Evolutionary conservation across 768 basidiomycete species (phyloP).

Genomic region (Suillus placidus): DNA sequence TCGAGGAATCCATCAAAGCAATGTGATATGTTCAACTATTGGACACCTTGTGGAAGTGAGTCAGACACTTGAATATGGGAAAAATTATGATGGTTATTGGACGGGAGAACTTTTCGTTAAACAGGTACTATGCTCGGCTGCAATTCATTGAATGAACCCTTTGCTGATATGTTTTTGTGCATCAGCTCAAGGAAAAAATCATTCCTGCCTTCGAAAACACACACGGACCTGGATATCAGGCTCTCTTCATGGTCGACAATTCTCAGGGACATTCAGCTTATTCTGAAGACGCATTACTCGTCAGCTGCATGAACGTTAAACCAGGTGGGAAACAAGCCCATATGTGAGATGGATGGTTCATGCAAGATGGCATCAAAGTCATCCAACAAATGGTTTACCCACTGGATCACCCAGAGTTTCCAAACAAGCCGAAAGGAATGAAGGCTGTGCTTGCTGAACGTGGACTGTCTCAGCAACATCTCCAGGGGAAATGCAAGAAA

Average conservation of each 20-base stretch:
- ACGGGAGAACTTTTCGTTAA: constrained; percentile 36
- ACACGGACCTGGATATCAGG: constrained; percentile 30
- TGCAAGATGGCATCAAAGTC: constrained; percentile 25
- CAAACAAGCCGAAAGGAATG: constrained; percentile 38
- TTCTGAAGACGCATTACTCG: constrained; percentile 9
- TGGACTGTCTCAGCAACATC: constrained; percentile 20
- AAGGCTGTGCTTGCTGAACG: constrained; percentile 31
- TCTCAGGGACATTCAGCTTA: constrained; percentile 41
- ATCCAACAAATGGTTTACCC: constrained; percentile 36
- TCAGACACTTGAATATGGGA: constrained; percentile 43
- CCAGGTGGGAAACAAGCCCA: constrained; percentile 27
- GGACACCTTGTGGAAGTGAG: constrained; percentile 38
- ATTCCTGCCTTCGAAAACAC: constrained; percentile 17
- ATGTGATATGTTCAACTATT: constrained; percentile 38
- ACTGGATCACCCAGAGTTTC: constrained; percentile 32
- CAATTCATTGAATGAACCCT: neutral
- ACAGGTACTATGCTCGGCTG: constrained; percentile 26
- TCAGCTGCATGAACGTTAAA: constrained; percentile 26
- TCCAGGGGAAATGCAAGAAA: constrained; percentile 13
- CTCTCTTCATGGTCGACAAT: constrained; percentile 43
- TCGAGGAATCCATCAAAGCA: constrained; percentile 39
- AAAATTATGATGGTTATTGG: constrained; percentile 47
- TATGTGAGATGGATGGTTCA: constrained; percentile 36
- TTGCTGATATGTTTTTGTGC: constrained; percentile 6
- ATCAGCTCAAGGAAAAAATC: constrained; percentile 18